Evolutionary conservation across 2,329 filamentous ascomycete genomes (phyloP).

Genomic region (Botryotinia globosa): DNA sequence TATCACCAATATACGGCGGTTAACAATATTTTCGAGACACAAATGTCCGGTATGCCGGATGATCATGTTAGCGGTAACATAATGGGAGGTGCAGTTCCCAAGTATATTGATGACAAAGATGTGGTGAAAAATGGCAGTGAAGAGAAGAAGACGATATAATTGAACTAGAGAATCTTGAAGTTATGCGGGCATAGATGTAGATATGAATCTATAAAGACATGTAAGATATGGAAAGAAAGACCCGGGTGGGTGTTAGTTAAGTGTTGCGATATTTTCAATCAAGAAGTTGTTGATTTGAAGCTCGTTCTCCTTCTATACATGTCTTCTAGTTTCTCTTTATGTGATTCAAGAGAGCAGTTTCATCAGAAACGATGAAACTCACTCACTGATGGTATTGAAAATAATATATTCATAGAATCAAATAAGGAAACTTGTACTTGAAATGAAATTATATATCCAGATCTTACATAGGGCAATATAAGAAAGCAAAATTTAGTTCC

Average conservation of each 20-base stretch:
- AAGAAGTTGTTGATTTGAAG: not conserved
- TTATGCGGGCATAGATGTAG: not conserved
- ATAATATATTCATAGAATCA: not conserved
- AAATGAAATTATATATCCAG: not conserved
- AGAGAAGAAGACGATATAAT: not conserved
- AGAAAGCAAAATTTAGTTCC: not conserved
- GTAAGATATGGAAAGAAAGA: not conserved
- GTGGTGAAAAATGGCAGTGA: not conserved
- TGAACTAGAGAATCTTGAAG: fast-evolving
- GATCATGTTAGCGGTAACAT: conserved; percentile 22
- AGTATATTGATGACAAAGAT: not conserved
- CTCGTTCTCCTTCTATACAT: not conserved
- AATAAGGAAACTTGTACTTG: not conserved
- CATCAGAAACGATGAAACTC: fast-evolving
- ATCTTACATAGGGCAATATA: not conserved
- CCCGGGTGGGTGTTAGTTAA: fast-evolving
- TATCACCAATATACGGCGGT: conserved; percentile 27
- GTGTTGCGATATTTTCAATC: not conserved
- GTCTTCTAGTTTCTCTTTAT: not conserved
- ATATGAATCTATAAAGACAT: not conserved
- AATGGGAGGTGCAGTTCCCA: not conserved
- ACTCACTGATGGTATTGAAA: not conserved
- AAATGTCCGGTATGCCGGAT: conserved; percentile 26
- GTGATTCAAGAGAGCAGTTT: fast-evolving
- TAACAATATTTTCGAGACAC: conserved; percentile 24